Evolutionary conservation across 345 rosid genomes (phyloP), one percentile per base, ranked within the genome.

Genomic region (Salix caprea): DNA sequence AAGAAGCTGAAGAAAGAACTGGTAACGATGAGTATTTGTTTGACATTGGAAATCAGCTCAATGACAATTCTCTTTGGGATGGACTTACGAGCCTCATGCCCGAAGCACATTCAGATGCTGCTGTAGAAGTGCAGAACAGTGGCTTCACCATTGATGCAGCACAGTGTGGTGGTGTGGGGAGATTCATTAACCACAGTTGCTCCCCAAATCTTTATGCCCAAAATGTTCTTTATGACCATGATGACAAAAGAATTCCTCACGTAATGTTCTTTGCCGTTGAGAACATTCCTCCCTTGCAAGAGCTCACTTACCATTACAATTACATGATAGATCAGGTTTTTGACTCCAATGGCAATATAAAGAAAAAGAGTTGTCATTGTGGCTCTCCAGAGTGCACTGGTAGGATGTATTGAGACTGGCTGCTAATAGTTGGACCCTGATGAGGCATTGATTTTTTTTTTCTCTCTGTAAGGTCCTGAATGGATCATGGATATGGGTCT

Each of bases 201-300:
- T 91, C 98, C 1, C 99, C 98, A 2, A 96, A 93, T 81, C 86
- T 93, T 46, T 93, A 96, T 66, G 98, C 99, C 3, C 99, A 93
- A 70, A 85, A 91, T 71, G 92, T 96, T 39, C 88, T 96, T 71
- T 92, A 85, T 75, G 99, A 93, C 76, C 97, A 90, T 0, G 89
- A 81, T 14, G 94, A 90, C 84, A 81, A 74, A 78, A 90, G 94
- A 78, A 85, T 92, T 71, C 97, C 97, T 73, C 99, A 91, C 76
- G 86, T 96, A 74, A 93, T 96, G 97, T 78, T 93, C 72, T 93
- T 96, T 75, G 94, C 98, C 2, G 82, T 80, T 18, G 98, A 91
- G 78, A 91, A 93, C 80, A 91, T 93, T 72, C 98, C 98, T 76
- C 97, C 98, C 7, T 83, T 93, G 81, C 91, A 92, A 79, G 99